Conservation (phyloP, 2,329 filamentous ascomycete species). For the Epichloe amarillans region DNA sequence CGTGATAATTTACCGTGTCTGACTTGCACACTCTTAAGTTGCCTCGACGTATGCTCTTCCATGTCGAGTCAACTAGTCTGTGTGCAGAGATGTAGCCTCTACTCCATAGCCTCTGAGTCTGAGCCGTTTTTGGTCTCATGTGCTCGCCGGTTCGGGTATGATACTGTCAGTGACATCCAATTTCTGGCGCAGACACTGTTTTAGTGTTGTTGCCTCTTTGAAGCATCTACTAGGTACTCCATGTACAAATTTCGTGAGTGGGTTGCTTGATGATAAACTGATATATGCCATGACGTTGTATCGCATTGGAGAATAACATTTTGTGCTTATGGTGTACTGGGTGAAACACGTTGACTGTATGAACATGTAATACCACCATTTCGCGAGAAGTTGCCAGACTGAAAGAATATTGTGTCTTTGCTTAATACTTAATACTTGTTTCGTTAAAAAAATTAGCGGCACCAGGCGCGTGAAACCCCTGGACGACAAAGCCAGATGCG, state of each 20-base stretch:
- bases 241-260: slow-evolving; percentile 16
- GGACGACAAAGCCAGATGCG: not conserved
- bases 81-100: slow-evolving; percentile 67
- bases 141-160: slow-evolving; percentile 15
- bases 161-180: slow-evolving; percentile 17
- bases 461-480: too few relatives aligned
- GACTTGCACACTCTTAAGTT: slow-evolving; percentile 91
- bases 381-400: too few relatives aligned
- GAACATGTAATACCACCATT: too few relatives aligned
- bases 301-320: too few relatives aligned
- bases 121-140: slow-evolving; percentile 40
- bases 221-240: slow-evolving; percentile 24
- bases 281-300: slow-evolving; percentile 9
- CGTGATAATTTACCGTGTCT: slow-evolving; percentile 2
- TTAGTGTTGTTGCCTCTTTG: slow-evolving; percentile 14
- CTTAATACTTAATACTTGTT: too few relatives aligned
- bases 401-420: too few relatives aligned
- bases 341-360: too few relatives aligned
- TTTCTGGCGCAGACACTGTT: slow-evolving; percentile 14
- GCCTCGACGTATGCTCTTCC: slow-evolving; percentile 58
- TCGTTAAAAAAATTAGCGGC: not conserved
- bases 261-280: slow-evolving; percentile 14
- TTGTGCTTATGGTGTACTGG: too few relatives aligned
- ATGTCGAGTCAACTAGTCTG: slow-evolving; percentile 93
- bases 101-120: slow-evolving; percentile 24